Conservation (phyloP, 2,329 filamentous ascomycete species). For the Trichoderma harzianum region DNA sequence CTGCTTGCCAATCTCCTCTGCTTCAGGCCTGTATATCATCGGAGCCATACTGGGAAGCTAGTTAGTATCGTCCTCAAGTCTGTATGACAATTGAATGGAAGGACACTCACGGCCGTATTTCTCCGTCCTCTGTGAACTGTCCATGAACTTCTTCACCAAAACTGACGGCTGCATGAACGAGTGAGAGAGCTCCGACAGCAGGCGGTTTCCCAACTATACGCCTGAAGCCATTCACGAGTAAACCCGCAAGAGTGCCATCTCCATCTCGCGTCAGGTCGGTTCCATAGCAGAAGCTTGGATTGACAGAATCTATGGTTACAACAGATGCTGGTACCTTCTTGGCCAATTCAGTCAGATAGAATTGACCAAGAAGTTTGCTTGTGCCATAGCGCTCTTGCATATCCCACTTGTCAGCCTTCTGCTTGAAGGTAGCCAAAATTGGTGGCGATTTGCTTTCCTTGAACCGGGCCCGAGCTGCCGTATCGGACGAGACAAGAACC, state of each 20-base stretch:
- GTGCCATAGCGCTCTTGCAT: conserved; percentile 1
- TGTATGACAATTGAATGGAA: background rate
- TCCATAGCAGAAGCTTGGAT: conserved; percentile 9
- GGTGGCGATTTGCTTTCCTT: background rate
- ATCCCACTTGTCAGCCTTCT: background rate
- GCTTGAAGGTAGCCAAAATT: background rate
- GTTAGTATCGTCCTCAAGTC: background rate
- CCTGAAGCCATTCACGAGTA: background rate
- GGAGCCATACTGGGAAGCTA: background rate
- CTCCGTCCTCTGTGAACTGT: background rate
- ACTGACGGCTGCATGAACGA: background rate
- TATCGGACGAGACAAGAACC: background rate
- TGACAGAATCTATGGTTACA: background rate
- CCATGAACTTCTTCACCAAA: background rate
- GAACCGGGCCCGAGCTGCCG: background rate
- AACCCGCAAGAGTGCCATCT: background rate
- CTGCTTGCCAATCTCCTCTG: background rate
- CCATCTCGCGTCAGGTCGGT: background rate
- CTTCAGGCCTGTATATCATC: background rate
- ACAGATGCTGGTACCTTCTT: background rate
- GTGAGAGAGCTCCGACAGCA: background rate
- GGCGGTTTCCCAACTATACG: background rate
- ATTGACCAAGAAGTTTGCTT: conserved; percentile 2
- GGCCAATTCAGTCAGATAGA: background rate
- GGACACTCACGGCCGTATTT: background rate